Percentiles rank a stretch among this genome's conserved stretches.
Conservation (phyloP, 495 filamentous ascomycete species). For the Penicillium argentinense region DNA sequence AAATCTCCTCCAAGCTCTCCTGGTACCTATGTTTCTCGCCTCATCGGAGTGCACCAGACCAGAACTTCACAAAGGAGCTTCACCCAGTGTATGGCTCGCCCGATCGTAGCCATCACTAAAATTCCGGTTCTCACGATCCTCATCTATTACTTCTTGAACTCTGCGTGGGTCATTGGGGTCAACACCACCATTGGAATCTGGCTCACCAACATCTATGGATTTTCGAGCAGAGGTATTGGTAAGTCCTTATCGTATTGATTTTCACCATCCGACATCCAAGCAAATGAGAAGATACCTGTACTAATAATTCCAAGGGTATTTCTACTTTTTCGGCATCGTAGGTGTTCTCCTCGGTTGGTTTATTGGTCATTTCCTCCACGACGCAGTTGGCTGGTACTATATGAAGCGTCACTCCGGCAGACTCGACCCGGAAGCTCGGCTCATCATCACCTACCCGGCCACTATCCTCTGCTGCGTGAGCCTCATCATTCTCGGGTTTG, state of each 20-base stretch:
- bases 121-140: slow-evolving; percentile 9
- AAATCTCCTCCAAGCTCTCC: background rate
- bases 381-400: slow-evolving; percentile 9
- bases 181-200: slow-evolving; percentile 12
- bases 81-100: slow-evolving; percentile 1
- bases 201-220: slow-evolving; percentile 8
- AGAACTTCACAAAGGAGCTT: background rate
- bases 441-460: slow-evolving; percentile 9
- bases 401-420: slow-evolving; percentile 9
- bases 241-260: no score
- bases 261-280: background rate
- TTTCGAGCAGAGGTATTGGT: slow-evolving; percentile 5
- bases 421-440: slow-evolving; percentile 8
- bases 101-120: slow-evolving; percentile 8
- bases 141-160: slow-evolving; percentile 10
- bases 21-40: slow-evolving; percentile 4
- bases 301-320: slow-evolving; percentile 4
- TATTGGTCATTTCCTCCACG: slow-evolving; percentile 10
- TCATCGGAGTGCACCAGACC: background rate
- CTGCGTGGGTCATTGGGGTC: slow-evolving; percentile 10
- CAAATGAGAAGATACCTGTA: background rate
- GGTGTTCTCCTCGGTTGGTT: slow-evolving; percentile 8
- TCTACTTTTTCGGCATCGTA: slow-evolving; percentile 12
- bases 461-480: slow-evolving; percentile 3
- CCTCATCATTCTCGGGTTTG: slow-evolving; percentile 5